Conservation (phyloP, 345 rosid genomes). For the Hypericum androsaemum region DNA sequence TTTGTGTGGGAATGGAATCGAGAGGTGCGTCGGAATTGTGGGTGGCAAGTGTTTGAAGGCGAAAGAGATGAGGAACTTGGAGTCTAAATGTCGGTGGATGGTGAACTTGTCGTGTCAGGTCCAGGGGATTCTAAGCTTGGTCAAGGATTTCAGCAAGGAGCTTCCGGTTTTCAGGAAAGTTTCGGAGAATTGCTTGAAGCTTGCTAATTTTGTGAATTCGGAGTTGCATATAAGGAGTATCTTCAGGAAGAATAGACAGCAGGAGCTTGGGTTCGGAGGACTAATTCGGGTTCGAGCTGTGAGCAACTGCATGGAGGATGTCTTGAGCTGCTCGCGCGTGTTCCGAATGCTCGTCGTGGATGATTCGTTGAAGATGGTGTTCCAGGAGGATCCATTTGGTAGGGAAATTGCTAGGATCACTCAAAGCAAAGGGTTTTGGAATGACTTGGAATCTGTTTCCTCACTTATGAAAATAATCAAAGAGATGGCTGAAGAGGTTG, state of each 20-base stretch:
- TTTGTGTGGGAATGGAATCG: constrained; percentile 24
- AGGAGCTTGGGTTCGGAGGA: constrained; percentile 31
- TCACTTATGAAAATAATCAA: constrained; percentile 38
- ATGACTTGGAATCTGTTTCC: constrained; percentile 41
- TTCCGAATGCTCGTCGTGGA: constrained; percentile 38
- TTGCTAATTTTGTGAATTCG: constrained; percentile 42
- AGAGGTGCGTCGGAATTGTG: constrained; percentile 45
- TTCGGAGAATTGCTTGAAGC: constrained; percentile 34
- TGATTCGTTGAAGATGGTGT: constrained; percentile 28
- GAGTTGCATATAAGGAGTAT: constrained; percentile 32
- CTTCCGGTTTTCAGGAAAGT: constrained; percentile 34
- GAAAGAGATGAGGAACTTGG: constrained; percentile 45
- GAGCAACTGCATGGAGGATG: constrained; percentile 36
- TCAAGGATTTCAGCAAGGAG: constrained; percentile 41
- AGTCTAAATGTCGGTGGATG: constrained; percentile 46
- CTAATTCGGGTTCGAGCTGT: constrained; percentile 32
- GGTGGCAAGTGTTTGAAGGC: constrained; percentile 32
- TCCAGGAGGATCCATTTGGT: constrained; percentile 32
- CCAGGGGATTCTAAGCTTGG: constrained; percentile 37
- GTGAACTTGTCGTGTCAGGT: constrained; percentile 54
- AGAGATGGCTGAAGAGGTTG: constrained; percentile 41
- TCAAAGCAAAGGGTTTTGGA: constrained; percentile 42
- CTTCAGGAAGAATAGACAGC: constrained; percentile 33
- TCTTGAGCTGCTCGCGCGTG: constrained; percentile 32
- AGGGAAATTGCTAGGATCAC: constrained; percentile 33